Percentiles rank a stretch among this genome's conserved stretches.
Conservation (phyloP, 2,329 filamentous ascomycete species). For the Penicillium sclerotiorum region DNA sequence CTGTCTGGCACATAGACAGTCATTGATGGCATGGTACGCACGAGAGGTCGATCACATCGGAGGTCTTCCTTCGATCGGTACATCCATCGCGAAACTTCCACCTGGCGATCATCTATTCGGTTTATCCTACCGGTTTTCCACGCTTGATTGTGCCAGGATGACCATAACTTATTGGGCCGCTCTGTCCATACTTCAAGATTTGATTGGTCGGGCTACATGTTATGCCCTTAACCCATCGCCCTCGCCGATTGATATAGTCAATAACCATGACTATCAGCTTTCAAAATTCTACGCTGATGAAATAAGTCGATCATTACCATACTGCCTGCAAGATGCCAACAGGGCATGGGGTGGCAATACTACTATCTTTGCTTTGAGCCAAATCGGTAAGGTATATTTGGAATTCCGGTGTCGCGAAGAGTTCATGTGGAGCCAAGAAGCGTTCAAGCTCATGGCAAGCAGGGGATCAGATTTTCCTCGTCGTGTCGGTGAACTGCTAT, state of each 20-base stretch:
- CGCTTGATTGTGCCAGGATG: slow-evolving; percentile 7
- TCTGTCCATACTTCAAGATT: slow-evolving; percentile 6
- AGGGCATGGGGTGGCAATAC: slow-evolving; percentile 8
- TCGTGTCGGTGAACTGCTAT: slow-evolving; percentile 1
- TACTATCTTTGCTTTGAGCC: slow-evolving; percentile 1
- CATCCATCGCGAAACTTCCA: neutral
- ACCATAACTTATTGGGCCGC: slow-evolving; percentile 6
- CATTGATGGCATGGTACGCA: slow-evolving; percentile 7
- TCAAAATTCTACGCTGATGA: slow-evolving; percentile 11
- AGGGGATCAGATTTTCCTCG: slow-evolving; percentile 2
- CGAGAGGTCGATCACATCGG: neutral
- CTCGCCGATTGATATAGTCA: neutral
- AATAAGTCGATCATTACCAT: slow-evolving; percentile 7
- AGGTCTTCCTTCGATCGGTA: neutral
- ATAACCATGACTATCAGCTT: slow-evolving; percentile 4
- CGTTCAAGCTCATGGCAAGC: neutral
- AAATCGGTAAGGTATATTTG: slow-evolving; percentile 9
- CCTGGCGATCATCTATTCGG: slow-evolving; percentile 6
- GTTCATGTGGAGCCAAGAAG: slow-evolving; percentile 5
- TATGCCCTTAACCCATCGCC: neutral
- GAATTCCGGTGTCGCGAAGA: slow-evolving; percentile 3
- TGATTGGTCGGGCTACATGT: slow-evolving; percentile 3
- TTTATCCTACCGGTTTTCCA: slow-evolving; percentile 5
- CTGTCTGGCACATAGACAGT: slow-evolving; percentile 3
- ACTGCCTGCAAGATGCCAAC: slow-evolving; percentile 1